Evolutionary conservation across 352 stramenopile species (phyloP).

Genomic region (Globisporangium heterothallicum): DNA sequence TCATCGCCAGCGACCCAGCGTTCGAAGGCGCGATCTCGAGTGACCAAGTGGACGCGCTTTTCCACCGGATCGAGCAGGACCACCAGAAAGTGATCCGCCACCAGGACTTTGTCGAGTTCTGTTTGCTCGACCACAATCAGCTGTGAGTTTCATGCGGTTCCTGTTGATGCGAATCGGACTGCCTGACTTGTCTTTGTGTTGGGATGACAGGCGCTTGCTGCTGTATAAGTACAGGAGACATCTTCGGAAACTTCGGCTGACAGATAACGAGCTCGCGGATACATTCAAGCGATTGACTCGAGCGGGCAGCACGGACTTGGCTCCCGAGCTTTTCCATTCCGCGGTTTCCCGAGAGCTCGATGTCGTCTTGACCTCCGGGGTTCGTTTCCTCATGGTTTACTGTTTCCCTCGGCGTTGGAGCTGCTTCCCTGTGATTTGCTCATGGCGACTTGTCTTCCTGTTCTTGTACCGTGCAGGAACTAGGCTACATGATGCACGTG

Average conservation of each 20-base stretch:
- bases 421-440: neutral
- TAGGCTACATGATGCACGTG: constrained; percentile 51
- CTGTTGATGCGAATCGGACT: neutral
- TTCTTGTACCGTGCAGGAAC: constrained; percentile 45
- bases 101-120: constrained; percentile 79
- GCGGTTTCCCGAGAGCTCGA: constrained; percentile 67
- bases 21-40: constrained; percentile 66
- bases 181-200: neutral
- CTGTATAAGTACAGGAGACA: constrained; percentile 71
- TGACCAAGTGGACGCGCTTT: constrained; percentile 71
- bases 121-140: constrained; percentile 71
- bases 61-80: constrained; percentile 62
- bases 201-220: constrained; percentile 40
- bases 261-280: constrained; percentile 74
- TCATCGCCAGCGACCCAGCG: constrained; percentile 70
- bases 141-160: too few species aligned
- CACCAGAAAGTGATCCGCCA: constrained; percentile 49
- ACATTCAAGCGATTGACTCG: constrained; percentile 57
- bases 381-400: constrained; percentile 23
- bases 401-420: too few species aligned
- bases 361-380: constrained; percentile 70
- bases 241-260: constrained; percentile 53
- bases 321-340: constrained; percentile 52
- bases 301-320: constrained; percentile 31
- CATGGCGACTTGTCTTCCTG: neutral